Conservation (phyloP, 495 filamentous ascomycete genomes). For the Penicillium diatomitis region DNA sequence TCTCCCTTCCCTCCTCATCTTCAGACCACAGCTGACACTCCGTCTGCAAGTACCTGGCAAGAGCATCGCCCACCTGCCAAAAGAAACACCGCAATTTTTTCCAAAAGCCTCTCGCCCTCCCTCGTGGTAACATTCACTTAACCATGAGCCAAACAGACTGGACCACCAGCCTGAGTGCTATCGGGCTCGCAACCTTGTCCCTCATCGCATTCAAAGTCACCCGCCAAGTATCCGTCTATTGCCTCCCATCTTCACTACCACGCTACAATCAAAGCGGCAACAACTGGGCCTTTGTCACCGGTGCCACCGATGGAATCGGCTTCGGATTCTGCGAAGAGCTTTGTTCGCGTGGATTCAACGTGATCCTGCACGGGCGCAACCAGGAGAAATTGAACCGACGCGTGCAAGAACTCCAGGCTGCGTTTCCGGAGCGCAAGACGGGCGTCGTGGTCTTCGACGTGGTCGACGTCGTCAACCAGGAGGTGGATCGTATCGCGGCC, state of each 20-base stretch:
- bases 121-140: too few species aligned
- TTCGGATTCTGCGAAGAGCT: slow-evolving; percentile 39
- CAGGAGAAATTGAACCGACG: slow-evolving; percentile 31
- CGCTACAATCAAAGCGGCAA: slow-evolving; percentile 10
- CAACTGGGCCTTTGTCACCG: slow-evolving; percentile 52
- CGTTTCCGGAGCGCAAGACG: slow-evolving; percentile 22
- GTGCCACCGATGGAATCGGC: slow-evolving; percentile 53
- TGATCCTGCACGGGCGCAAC: slow-evolving; percentile 49
- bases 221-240: slow-evolving; percentile 13
- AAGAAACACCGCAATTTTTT: too few species aligned
- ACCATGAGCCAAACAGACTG: slow-evolving; percentile 1
- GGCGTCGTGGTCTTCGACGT: slow-evolving; percentile 27
- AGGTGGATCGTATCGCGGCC: slow-evolving; percentile 12
- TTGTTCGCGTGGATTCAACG: slow-evolving; percentile 46
- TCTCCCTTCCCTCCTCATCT: too few species aligned
- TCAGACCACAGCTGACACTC: too few species aligned
- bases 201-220: slow-evolving; percentile 8
- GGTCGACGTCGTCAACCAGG: slow-evolving; percentile 1
- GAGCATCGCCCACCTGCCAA: too few species aligned
- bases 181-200: slow-evolving; percentile 12
- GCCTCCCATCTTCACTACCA: slow-evolving; percentile 10
- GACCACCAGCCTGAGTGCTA: slow-evolving; percentile 1
- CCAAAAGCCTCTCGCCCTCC: too few species aligned
- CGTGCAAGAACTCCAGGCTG: slow-evolving; percentile 12
- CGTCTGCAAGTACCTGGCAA: too few species aligned